Evolutionary conservation across 306 rosid genomes (phyloP).

Genomic region (Cucumis cinereus): DNA sequence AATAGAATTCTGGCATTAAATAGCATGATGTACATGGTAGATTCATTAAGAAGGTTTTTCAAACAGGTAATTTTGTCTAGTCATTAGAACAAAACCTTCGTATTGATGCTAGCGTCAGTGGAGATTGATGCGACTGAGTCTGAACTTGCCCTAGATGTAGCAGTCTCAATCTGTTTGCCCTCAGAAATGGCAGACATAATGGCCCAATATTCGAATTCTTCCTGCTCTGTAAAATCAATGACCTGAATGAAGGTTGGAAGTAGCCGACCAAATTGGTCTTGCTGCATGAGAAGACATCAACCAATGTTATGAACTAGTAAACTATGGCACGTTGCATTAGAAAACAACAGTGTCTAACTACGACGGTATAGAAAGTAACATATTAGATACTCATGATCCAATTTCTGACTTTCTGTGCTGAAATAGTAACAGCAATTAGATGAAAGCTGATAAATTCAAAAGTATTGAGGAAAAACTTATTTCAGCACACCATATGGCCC

Average conservation of each 20-base stretch:
- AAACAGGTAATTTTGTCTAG: not conserved
- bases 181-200: conserved; percentile 76
- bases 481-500: not conserved
- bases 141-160: conserved; percentile 27
- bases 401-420: not conserved
- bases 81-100: conserved; percentile 41
- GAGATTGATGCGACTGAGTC: conserved; percentile 43
- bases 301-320: not conserved
- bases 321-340: not conserved
- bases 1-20: not conserved
- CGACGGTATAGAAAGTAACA: not conserved
- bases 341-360: not conserved
- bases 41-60: not conserved
- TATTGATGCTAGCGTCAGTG: conserved; percentile 58
- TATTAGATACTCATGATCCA: not conserved
- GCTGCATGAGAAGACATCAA: conserved; percentile 33
- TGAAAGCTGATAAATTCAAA: not conserved
- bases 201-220: conserved; percentile 76
- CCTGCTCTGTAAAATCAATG: conserved; percentile 77
- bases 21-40: not conserved
- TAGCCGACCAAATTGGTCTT: conserved; percentile 89
- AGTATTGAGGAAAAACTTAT: not conserved
- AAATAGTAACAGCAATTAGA: not conserved
- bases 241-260: conserved; percentile 83
- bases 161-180: conserved; percentile 56